These are phyloP conservation scores for Dactylorhiza incarnata DNA, from an alignment of 106 monocot species.

Conservation along the genomic window DNA sequence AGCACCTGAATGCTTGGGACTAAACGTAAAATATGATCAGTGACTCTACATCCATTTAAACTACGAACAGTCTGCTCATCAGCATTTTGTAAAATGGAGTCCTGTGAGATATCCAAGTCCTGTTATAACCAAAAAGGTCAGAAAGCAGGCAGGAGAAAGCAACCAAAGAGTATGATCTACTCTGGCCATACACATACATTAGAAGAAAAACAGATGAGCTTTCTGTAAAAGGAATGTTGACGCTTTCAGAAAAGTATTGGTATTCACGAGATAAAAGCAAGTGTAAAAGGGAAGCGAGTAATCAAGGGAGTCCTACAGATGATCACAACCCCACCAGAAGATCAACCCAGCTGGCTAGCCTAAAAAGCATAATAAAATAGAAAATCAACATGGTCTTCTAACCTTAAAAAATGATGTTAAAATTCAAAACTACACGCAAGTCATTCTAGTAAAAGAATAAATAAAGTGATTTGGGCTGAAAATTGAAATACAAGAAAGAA, in stretches of 20 bases:
- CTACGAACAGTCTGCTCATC: conserved; percentile 97
- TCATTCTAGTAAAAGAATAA: neutral
- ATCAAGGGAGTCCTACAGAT: neutral
- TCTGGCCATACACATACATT: neutral
- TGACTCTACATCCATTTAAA: conserved; percentile 94
- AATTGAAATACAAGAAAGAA: neutral
- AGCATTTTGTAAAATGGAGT: conserved; percentile 85
- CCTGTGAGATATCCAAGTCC: conserved; percentile 89
- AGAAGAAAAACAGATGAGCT: neutral
- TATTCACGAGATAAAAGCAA: neutral
- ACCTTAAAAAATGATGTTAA: neutral
- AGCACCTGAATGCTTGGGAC: conserved; percentile 88
- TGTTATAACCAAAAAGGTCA: conserved; percentile 9
- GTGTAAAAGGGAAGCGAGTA: neutral
- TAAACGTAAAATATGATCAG: conserved; percentile 76
- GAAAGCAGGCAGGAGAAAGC: neutral
- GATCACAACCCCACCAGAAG: neutral
- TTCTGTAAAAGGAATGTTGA: neutral
- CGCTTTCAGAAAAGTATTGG: neutral
- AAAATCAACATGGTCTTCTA: neutral
- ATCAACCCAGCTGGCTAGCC: neutral
- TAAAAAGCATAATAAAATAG: neutral
- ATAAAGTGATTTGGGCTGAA: neutral
- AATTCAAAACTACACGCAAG: neutral
- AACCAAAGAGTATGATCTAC: conserved; percentile 1